Percentiles rank a stretch among this genome's conserved stretches.
Conservation (phyloP, 805 yeast genomes). For the Brettanomyces naardenensis region DNA sequence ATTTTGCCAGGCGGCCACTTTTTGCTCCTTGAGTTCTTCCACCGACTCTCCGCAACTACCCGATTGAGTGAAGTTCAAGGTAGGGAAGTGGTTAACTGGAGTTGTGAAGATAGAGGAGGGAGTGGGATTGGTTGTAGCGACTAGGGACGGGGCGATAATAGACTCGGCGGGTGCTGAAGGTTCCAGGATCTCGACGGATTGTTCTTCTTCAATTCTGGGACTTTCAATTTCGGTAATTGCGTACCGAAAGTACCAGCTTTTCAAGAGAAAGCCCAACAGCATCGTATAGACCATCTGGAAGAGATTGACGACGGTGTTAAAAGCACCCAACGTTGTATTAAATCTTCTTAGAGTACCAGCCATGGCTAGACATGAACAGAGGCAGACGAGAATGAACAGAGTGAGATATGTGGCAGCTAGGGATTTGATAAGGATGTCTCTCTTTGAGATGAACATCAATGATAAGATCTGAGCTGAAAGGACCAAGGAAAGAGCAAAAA, state of each 20-base stretch:
- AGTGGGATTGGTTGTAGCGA: neutral
- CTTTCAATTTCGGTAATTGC: neutral
- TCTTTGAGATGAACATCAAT: neutral
- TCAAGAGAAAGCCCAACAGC: neutral
- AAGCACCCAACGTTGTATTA: neutral
- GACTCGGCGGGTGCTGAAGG: neutral
- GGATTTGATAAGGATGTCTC: neutral
- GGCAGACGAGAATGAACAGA: neutral
- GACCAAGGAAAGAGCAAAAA: neutral
- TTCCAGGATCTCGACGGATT: neutral
- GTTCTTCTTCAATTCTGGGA: neutral
- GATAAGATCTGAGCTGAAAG: neutral
- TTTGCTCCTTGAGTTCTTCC: neutral
- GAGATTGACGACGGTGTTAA: neutral
- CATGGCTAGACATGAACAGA: neutral
- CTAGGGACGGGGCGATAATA: neutral
- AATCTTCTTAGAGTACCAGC: neutral
- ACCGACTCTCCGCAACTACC: neutral
- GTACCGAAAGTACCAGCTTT: neutral
- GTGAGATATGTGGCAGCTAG: neutral
- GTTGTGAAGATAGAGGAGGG: neutral
- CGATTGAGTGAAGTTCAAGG: neutral
- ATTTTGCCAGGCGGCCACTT: neutral
- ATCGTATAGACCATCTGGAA: conserved; percentile 1
- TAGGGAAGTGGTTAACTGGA: neutral